Conservation (phyloP, 768 basidiomycete species). For the Russula abietina region DNA sequence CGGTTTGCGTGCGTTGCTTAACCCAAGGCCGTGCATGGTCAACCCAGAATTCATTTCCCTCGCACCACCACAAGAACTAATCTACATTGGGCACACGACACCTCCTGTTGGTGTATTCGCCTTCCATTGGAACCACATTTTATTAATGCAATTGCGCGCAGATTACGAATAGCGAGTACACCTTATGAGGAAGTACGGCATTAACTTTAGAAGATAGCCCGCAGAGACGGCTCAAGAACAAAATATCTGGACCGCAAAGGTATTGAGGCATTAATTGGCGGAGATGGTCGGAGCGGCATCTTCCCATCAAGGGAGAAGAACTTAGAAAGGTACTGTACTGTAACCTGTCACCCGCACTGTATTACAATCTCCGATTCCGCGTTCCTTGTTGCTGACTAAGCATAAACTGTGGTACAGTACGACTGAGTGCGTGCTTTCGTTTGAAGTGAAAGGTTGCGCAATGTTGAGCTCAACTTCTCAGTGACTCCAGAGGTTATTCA, state of each 20-base stretch:
- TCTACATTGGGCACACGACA: conserved; percentile 96
- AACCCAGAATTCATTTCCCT: conserved; percentile 4
- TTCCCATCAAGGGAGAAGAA: conserved; percentile 98
- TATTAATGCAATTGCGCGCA: conserved; percentile 30
- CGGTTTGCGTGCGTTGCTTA: too few species aligned
- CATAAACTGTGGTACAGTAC: too few species aligned
- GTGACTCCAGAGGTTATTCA: too few species aligned
- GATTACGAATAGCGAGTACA: conserved; percentile 92
- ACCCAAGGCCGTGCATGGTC: too few species aligned
- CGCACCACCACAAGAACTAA: conserved; percentile 49
- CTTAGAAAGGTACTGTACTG: too few species aligned
- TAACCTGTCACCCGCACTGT: too few species aligned
- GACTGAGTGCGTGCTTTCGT: too few species aligned
- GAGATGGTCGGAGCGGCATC: conserved; percentile 72
- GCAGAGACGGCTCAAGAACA: conserved; percentile 64
- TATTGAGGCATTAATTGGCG: conserved; percentile 74
- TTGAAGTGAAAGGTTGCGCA: too few species aligned
- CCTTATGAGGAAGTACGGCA: conserved; percentile 85
- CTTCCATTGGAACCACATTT: not conserved
- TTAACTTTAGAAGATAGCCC: conserved; percentile 84
- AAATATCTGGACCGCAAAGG: conserved; percentile 77
- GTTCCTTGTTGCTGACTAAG: too few species aligned
- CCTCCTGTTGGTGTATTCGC: conserved; percentile 54
- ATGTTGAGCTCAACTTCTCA: too few species aligned
- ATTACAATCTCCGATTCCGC: too few species aligned